Evolutionary conservation across 2,329 filamentous ascomycete genomes (phyloP), one percentile per base, ranked within the genome.

Genomic region (Aspergillus neotritici): DNA sequence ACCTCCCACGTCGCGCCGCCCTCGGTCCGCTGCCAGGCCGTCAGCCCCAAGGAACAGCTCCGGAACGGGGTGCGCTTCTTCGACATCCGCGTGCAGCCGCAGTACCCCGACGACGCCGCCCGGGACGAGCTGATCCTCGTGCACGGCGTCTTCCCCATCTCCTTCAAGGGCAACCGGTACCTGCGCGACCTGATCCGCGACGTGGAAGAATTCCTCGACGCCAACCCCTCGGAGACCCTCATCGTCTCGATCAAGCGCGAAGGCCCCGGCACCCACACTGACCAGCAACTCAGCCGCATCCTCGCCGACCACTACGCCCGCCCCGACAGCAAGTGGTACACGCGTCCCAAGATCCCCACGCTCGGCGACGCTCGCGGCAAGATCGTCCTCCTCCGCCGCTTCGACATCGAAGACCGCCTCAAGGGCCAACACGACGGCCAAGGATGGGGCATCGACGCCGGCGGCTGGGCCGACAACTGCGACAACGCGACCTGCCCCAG

Each of bases 31-130:
- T 97, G 93, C 67, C 93, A 98, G 69, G 83, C 86, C 29, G 87
- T 90, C 13, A 74, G 79, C 48, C 76, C 94, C 4, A 73, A 75
- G 37, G 80, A 84, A 41, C 93, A 98, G 67, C 80, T 98, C 21
- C 75, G 82, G 44, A 91, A 95, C 62, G 93, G 93, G 21, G 85
- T 97, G 35, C 87, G 93, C 40, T 97, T 96, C 74, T 82, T 98
- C 53, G 93, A 98, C 63, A 80, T 98, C 49, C 83, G 93, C 40
- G 85, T 96, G 1, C 83, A 86, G 55, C 80, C 81, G 2, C 72
- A 76, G 25, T 72, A 72, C 40, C 74, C 79, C 1, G 70, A 76
- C 2, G 74, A 84, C 41, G 62, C 69, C 0, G 72, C 74, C 49
- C 78, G 79, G 51, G 81, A 87, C 61, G 76, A 79, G 32, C 76